Evolutionary conservation across 2,329 filamentous ascomycete species (phyloP), one percentile per base, ranked within the genome.

Genomic region (Aspergillus calidoustus): DNA sequence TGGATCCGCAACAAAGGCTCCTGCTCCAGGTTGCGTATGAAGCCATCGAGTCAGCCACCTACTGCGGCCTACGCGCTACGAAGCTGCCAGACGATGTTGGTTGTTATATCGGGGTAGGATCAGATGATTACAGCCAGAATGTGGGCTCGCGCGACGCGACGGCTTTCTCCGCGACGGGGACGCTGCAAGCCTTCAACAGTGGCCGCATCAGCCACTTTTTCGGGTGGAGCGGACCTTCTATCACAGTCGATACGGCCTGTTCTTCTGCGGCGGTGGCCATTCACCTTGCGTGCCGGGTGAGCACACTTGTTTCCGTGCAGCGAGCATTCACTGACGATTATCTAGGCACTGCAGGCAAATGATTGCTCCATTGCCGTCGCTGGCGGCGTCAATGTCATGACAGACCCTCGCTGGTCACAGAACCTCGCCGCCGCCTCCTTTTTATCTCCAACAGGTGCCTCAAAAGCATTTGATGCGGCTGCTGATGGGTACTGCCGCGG

Each of bases 131-230:
- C 61, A 72, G 79, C 9, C 30, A 73, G 31, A 81, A 82, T 57
- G 61, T 79, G 1, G 69, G 70, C 0, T 72, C 70, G 25, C 68
- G 80, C 43, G 34, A 69, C 0, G 23, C 77, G 1, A 77, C 64
- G n/a, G 75, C 78, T 0, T 83, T 71, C 56, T 67, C 76, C 0
- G 72, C 72, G 1, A 61, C 61, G 0, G 71, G 71, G 3, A 71
- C 57, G 2, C 48, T 68, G 3, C 31, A 54, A 15, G 50, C 59
- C 0, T 72, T 73, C 43, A 30, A 70, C 7, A 46, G 50, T 23
- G 69, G 68, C 11, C 70, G 74, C 8, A 60, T 82, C 43, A 76
- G 73, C 46, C 79, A 82, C 54, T 73, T 72, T 50, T 82, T 82
- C 55, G 75, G 78, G 0, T 81, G 79, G 68, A 77, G 71, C 2